Conservation (phyloP, 1,284 basidiomycete species). For the Cryptococcus hybrid region DNA sequence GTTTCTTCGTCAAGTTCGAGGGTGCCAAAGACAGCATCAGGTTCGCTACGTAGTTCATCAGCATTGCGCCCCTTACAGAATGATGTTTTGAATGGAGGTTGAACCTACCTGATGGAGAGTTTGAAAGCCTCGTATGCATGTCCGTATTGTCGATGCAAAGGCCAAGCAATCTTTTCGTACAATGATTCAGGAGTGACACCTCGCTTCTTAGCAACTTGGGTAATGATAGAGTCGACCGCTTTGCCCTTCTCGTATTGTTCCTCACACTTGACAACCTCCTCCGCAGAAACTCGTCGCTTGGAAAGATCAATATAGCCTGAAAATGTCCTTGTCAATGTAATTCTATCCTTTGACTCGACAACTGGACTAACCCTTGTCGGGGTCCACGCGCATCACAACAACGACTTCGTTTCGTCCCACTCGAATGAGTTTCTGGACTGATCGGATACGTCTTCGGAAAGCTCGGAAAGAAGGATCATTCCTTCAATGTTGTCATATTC, state of each 20-base stretch:
- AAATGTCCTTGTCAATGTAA: not conserved
- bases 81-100: too few relatives aligned
- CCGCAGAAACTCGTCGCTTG: slow-evolving; percentile 97
- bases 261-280: slow-evolving; percentile 98
- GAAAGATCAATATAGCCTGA: slow-evolving; percentile 98
- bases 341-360: too few relatives aligned
- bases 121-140: slow-evolving; percentile 99
- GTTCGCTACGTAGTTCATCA: slow-evolving; percentile 61
- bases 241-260: slow-evolving; percentile 98
- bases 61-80: too few relatives aligned
- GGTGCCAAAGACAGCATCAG: slow-evolving; percentile 76
- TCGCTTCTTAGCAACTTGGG: slow-evolving; percentile 88
- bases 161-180: slow-evolving; percentile 93
- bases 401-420: slow-evolving; percentile 99
- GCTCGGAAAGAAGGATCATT: slow-evolving; percentile 97
- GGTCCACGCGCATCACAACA: slow-evolving; percentile 96
- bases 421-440: slow-evolving; percentile 96
- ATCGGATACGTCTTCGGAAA: slow-evolving; percentile 96
- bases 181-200: slow-evolving; percentile 58
- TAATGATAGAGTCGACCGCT: slow-evolving; percentile 87
- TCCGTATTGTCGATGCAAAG: slow-evolving; percentile 85
- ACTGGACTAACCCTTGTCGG: slow-evolving; percentile 81
- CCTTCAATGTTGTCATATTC: slow-evolving; percentile 99
- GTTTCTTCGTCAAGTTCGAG: slow-evolving; percentile 63
- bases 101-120: slow-evolving; percentile 79